Base-by-base conservation (phyloP, 2,329 filamentous ascomycete genomes). In the Alternaria brassicicola region DNA sequence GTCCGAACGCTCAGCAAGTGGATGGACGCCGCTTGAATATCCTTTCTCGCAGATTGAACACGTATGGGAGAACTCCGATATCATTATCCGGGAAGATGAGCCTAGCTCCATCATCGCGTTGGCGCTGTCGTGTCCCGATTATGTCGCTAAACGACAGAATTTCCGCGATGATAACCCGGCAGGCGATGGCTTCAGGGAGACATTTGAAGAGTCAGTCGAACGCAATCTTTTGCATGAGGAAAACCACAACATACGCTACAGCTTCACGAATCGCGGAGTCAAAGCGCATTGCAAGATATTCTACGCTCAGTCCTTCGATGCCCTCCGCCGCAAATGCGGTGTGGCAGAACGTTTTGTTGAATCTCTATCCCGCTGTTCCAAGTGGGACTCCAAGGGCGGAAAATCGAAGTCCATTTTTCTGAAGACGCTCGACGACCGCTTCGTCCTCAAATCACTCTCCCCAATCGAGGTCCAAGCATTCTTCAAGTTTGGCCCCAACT, bases 211-310 rank as follows among this genome's bases (percentile, higher is more conserved):
- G 2, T 91, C 91, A 49, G 86, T 98, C 9, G 93, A 99, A 76
- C 89, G 90, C 63, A 95, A 92, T 35, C 82, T 99, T 25, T 83
- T 97, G 30, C 88, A 92, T 62, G 86, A 89, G 28, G 96, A 92
- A 0, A 93, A 94, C 35, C 97, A 92, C 1, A 95, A 99, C 76
- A 88, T 97, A 66, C 96, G 96, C 73, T 99, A 97, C 74, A 92
- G 96, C 59, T 99, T 98, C 78, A 89, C 89, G 26, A 93, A 97
- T 74, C 93, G 94, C 0, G 88, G 91, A n/a, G 94, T 96, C 3
- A 92, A 90, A 70, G 96, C 97, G 86, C 89, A 94, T 48, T 98
- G 96, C 82, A 99, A 99, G 78, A 95, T 99, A 45, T 98, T 99
- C 78, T 99, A 96, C 71, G 95, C 95, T 0, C 95, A 98, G 76